Base-by-base conservation (phyloP, 2,329 filamentous ascomycete species). In the Rugonectria rugulosa region DNA sequence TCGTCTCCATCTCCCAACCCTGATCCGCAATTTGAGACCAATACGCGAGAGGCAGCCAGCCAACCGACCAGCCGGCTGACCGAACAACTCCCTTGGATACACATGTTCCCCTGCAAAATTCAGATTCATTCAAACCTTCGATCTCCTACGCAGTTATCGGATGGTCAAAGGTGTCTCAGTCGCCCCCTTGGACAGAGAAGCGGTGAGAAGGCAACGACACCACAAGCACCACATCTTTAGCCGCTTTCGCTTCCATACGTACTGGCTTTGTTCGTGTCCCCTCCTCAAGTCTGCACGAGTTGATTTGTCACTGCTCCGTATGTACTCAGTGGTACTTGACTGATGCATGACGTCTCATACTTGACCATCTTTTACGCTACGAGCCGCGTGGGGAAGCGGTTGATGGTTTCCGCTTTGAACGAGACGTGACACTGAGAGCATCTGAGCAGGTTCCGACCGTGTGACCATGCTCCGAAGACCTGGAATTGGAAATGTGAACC, bases 181-280 rank as follows among this genome's bases (percentile, higher is more conserved):
- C 38, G 41, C 31, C 41, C 37, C 19, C 60, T 61, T 63, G 60
- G 61, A 60, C 52, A 45, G 57, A 57, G 53, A 32, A 47, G 60
- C 60, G 46, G 52, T 61, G 51, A 29, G n/a, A 56, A 56, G 38
- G 52, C 38, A 24, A 29, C 29, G 26, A 55, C 24, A 40, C 21
- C n/a, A 29, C 17, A 20, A 42, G 19, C 32, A 53, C 24, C n/a
- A 19, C n/a, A 11, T 26, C 6, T 17, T 29, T 21, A n/a, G 17
- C 27, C 37, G 27, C 15, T 32, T 32, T 49, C 40, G 24, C 45
- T 40, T 49, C 46, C 50, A 34, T 41, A 11, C 9, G 40, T 41
- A 11, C 9, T 40, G n/a, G 24, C 9, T 26, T 44, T 26, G 20
- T 21, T 24, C 23, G 15, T 27, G 31, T 43, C 31, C 27, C 23